Evolutionary conservation across 176 grass and related monocot genomes (phyloP), one percentile per base, ranked within the genome.

Genomic region (Musa beccarii): DNA sequence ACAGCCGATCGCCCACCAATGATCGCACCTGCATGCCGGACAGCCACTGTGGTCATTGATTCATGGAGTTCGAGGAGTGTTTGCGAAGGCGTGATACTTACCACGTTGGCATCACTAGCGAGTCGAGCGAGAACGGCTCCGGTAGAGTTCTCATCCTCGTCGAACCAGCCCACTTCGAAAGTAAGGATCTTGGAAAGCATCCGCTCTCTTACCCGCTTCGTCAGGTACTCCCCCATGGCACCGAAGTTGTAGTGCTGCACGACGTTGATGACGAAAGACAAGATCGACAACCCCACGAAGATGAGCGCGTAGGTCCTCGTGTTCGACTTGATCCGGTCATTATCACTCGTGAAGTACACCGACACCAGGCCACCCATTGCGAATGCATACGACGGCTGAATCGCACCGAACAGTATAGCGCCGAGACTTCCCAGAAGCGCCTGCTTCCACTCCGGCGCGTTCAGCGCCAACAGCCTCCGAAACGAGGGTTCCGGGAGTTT

Each of bases 131-230:
- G 69, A 23, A 79, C 24, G 65, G 77, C 77, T 8, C 77, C 78
- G 66, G 84, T 12, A 71, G 85, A 66, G 84, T 86, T 20, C 0
- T 85, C 80, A 49, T 83, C 85, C 69, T 76, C 63, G 71, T 91
- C 89, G 74, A 91, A 91, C 89, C 89, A 91, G 12, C 80, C 83
- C 16, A 85, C 66, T 78, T 91, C 89, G 80, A 91, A 91, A 13
- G 80, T 83, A 1, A 91, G 83, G 65, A 91, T 91, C 85, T 88
- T 91, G 78, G 83, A 81, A 1, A 91, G 78, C 89, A 91, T 88
- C 83, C 77, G 78, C 21, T 26, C 75, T 9, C 89, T 66, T 34
- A 91, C 83, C 20, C 89, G 79, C 80, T 87, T 84, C 1, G 89
- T 91, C 20, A 91, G 89, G 21, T 81, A 86, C 70, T 91, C 49